phyloP scores from a whole-genome alignment of 2,329 filamentous ascomycete genomes.

The Fusarium decemcellulare region DNA sequence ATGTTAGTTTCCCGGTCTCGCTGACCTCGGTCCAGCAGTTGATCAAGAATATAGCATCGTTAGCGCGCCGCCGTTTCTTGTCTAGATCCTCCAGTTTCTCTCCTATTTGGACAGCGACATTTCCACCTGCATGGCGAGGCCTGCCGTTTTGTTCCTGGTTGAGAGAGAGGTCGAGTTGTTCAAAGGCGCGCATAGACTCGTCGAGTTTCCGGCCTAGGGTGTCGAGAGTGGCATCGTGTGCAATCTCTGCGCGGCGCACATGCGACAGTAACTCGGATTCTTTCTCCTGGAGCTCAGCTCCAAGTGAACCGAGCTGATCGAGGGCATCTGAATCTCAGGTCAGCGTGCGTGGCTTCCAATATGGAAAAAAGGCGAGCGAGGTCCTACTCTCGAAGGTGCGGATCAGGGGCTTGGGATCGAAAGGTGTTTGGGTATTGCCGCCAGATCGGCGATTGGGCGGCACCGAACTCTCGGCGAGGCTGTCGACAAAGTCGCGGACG shows the following conservation, averaged over 20 bases:
- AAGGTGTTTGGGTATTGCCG: conserved; percentile 73
- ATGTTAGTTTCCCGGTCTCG: conserved; percentile 87
- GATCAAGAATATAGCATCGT: conserved; percentile 95
- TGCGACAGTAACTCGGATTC: conserved; percentile 93
- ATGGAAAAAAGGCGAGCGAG: neutral
- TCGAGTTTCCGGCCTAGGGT: conserved; percentile 91
- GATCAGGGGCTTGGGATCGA: conserved; percentile 97
- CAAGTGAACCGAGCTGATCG: conserved; percentile 77
- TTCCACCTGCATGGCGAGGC: conserved; percentile 75
- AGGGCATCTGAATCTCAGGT: conserved; percentile 66
- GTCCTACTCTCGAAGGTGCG: conserved; percentile 86
- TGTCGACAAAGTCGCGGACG: conserved; percentile 97
- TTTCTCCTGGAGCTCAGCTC: conserved; percentile 87
- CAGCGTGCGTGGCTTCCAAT: conserved; percentile 19
- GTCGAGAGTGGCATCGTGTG: conserved; percentile 92
- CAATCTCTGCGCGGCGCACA: conserved; percentile 90
- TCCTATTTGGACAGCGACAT: conserved; percentile 94
- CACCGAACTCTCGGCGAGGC: conserved; percentile 87
- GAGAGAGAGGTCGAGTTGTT: conserved; percentile 87
- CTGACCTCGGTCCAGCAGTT: conserved; percentile 98
- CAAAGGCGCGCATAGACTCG: conserved; percentile 92
- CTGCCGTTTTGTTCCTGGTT: conserved; percentile 68
- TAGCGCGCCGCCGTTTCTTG: conserved; percentile 87
- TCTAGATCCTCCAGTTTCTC: conserved; percentile 95
- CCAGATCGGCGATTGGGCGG: conserved; percentile 86